Conservation (phyloP, 208 protist genomes). For the Wallacemonas sp. region DNA sequence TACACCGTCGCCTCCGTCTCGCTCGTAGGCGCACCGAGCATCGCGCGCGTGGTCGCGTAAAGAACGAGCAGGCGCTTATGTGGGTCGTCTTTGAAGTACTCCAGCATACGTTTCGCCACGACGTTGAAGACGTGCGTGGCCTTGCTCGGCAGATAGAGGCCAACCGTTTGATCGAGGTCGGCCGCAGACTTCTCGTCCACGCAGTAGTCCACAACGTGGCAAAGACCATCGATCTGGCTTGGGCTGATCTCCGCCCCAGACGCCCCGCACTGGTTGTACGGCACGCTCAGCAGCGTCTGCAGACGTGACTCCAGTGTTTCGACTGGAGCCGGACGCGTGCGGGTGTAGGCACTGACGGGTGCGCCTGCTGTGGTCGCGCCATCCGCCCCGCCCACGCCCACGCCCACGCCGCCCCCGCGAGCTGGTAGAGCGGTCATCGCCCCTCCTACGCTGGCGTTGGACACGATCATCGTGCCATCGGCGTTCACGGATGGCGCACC, state of each 20-base stretch:
- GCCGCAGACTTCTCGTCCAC: conserved; percentile 51
- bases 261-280: conserved; percentile 77
- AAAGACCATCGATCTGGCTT: conserved; percentile 69
- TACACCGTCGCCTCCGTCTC: conserved; percentile 36
- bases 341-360: conserved; percentile 31
- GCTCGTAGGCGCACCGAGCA: conserved; percentile 49
- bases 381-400: conserved; percentile 3
- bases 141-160: conserved; percentile 60
- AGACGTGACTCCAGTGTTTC: conserved; percentile 68
- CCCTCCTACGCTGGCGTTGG: conserved; percentile 17
- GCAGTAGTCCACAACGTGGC: conserved; percentile 65
- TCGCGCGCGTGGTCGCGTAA: conserved; percentile 71
- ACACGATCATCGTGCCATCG: conserved; percentile 10
- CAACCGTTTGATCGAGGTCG: conserved; percentile 56
- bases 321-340: conserved; percentile 52
- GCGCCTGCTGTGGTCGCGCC: conserved; percentile 5
- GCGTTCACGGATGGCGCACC: conserved; percentile 42
- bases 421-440: conserved; percentile 60
- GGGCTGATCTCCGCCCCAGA: conserved; percentile 56
- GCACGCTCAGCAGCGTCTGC: conserved; percentile 58
- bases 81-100: conserved; percentile 73
- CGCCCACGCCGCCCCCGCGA: conserved; percentile 14
- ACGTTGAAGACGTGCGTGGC: conserved; percentile 77
- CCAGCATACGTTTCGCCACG: conserved; percentile 75
- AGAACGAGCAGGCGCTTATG: conserved; percentile 78